A percentile compares a stretch with the other conserved stretches of the same genome.
phyloP scores from a whole-genome alignment of 179 eudicot species.

The Drosera spatulata region DNA sequence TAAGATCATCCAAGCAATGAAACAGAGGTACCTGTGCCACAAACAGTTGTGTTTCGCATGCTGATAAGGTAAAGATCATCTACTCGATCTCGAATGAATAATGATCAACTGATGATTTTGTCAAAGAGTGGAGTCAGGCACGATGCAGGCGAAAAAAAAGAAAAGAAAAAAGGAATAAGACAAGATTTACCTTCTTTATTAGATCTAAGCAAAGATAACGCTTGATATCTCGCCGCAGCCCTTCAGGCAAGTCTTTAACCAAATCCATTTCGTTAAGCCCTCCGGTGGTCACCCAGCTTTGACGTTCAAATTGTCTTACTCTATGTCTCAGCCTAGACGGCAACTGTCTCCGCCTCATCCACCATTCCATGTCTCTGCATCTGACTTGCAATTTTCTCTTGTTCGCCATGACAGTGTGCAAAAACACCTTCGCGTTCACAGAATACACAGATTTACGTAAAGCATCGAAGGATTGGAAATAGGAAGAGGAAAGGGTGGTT shows the following conservation, averaged over 20 bases:
- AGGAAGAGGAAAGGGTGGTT: background rate
- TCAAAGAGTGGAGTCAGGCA: background rate
- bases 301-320: conserved; percentile 53
- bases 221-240: conserved; percentile 63
- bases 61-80: too few species aligned
- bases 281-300: conserved; percentile 52
- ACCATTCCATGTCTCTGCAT: conserved; percentile 63
- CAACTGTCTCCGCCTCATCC: conserved; percentile 69
- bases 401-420: conserved; percentile 45
- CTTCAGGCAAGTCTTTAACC: conserved; percentile 66
- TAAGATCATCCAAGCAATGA: conserved; percentile 68
- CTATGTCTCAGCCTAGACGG: conserved; percentile 49
- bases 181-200: conserved; percentile 33
- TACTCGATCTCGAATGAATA: too few species aligned
- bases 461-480: background rate
- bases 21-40: conserved; percentile 55
- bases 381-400: conserved; percentile 50
- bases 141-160: background rate
- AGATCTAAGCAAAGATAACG: conserved; percentile 68
- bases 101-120: too few species aligned
- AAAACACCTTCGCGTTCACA: conserved; percentile 33
- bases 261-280: conserved; percentile 66
- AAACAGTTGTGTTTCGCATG: background rate
- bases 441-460: background rate
- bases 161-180: background rate